A percentile compares a stretch with the other conserved stretches of the same genome.
Evolutionary conservation across 371 early-diverging fungal genomes (phyloP).

Genomic region (Conidiobolus incongruus): DNA sequence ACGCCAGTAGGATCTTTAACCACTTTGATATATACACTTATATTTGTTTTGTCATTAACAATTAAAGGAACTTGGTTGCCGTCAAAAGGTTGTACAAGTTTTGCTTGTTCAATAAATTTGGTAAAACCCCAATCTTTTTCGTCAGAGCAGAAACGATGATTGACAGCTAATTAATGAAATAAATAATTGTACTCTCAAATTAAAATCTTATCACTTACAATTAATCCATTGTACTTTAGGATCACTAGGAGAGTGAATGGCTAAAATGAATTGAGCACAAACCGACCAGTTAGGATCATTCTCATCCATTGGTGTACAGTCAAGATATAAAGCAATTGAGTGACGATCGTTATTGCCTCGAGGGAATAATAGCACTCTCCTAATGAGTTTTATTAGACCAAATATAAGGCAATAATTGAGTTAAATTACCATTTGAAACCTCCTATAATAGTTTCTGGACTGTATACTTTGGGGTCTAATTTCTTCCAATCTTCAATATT

Average conservation of each 20-base stretch:
- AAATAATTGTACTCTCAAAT: too few relatives aligned
- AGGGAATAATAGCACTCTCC: conserved; percentile 80
- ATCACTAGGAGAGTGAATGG: conserved; percentile 52
- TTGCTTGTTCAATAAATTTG: conserved; percentile 29
- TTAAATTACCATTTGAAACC: conserved; percentile 4
- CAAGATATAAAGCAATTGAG: conserved; percentile 55
- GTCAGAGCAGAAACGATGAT: conserved; percentile 60
- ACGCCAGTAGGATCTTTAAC: conserved; percentile 76
- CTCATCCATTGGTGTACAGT: conserved; percentile 43
- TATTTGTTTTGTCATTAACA: conserved; percentile 32
- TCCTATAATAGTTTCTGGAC: neutral
- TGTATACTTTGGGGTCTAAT: neutral
- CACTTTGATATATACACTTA: conserved; percentile 58
- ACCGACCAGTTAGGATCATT: conserved; percentile 44
- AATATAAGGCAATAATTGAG: too few relatives aligned
- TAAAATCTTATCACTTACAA: conserved; percentile 17
- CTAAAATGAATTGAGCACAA: conserved; percentile 73
- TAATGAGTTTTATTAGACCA: too few relatives aligned
- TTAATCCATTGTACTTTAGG: conserved; percentile 32
- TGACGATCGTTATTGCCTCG: conserved; percentile 59
- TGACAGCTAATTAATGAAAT: conserved; percentile 21
- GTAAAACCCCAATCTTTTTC: conserved; percentile 95
- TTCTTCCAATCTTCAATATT: conserved; percentile 1
- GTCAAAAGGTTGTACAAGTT: conserved; percentile 16
- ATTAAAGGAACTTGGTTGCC: conserved; percentile 32